Conservation (phyloP, 306 rosid genomes). For the Rosa lucieae region DNA sequence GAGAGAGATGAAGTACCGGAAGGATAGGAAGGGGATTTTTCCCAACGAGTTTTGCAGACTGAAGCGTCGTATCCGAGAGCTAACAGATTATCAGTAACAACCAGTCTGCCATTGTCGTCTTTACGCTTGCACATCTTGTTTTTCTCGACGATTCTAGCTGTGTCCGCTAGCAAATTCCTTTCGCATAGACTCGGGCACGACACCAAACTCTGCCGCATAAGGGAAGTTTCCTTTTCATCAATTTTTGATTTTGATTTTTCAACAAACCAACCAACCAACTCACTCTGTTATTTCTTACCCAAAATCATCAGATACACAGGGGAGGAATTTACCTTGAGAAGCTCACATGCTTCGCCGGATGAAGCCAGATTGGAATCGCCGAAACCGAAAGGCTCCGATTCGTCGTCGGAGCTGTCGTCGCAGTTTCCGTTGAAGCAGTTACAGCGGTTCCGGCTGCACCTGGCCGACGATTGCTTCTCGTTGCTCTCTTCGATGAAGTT, state of each 20-base stretch:
- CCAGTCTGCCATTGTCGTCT: conserved; percentile 51
- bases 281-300: neutral
- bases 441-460: conserved; percentile 61
- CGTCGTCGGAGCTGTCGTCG: conserved; percentile 60
- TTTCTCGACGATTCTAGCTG: conserved; percentile 72
- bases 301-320: neutral
- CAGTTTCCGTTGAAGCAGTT: conserved; percentile 67
- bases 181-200: conserved; percentile 53
- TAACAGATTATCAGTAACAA: conserved; percentile 43
- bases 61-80: conserved; percentile 85
- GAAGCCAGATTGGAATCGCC: conserved; percentile 46
- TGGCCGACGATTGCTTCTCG: conserved; percentile 51
- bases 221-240: neutral
- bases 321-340: conserved; percentile 54
- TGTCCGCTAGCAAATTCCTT: conserved; percentile 73
- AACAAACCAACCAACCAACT: neutral
- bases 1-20: conserved; percentile 48
- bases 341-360: conserved; percentile 53
- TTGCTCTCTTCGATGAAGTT: conserved; percentile 72
- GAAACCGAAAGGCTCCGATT: conserved; percentile 31
- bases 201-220: conserved; percentile 50
- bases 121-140: conserved; percentile 68
- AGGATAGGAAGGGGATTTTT: conserved; percentile 58
- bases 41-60: conserved; percentile 88
- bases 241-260: neutral